Evolutionary conservation across 2,329 filamentous ascomycete species (phyloP).

Genomic region (Calonectria pseudoturangicola): DNA sequence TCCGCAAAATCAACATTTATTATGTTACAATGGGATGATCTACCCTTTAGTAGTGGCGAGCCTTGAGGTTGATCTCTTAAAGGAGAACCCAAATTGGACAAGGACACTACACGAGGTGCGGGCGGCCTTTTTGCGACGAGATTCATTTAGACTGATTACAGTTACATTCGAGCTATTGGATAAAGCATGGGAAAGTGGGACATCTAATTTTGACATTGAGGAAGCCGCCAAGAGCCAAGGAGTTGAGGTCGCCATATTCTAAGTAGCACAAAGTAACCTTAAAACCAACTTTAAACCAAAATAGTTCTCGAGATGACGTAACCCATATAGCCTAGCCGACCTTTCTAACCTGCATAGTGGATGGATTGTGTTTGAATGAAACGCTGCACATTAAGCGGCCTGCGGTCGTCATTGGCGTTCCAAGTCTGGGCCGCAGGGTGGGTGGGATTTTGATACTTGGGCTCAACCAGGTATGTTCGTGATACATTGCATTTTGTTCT

Average conservation of each 20-base stretch:
- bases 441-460: too few relatives aligned
- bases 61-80: slow-evolving; percentile 47
- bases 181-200: slow-evolving; percentile 47
- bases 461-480: too few relatives aligned
- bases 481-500: too few relatives aligned
- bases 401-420: too few relatives aligned
- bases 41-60: slow-evolving; percentile 47
- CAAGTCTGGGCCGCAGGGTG: too few relatives aligned
- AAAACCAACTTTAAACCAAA: too few relatives aligned
- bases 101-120: slow-evolving; percentile 45
- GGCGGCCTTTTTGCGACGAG: slow-evolving; percentile 30
- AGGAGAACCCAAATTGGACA: slow-evolving; percentile 44
- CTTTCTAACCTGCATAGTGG: too few relatives aligned
- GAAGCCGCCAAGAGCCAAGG: slow-evolving; percentile 33
- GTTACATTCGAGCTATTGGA: slow-evolving; percentile 44
- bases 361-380: too few relatives aligned
- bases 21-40: slow-evolving; percentile 48
- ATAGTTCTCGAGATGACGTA: not conserved
- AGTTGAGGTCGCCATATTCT: slow-evolving; percentile 49
- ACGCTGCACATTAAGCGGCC: too few relatives aligned
- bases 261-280: not conserved
- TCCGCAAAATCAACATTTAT: slow-evolving; percentile 46
- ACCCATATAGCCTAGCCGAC: not conserved
- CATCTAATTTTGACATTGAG: slow-evolving; percentile 49
- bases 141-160: slow-evolving; percentile 43